Evolutionary conservation across 2,329 filamentous ascomycete genomes (phyloP).

Genomic region (Arthrobotrys conoides): DNA sequence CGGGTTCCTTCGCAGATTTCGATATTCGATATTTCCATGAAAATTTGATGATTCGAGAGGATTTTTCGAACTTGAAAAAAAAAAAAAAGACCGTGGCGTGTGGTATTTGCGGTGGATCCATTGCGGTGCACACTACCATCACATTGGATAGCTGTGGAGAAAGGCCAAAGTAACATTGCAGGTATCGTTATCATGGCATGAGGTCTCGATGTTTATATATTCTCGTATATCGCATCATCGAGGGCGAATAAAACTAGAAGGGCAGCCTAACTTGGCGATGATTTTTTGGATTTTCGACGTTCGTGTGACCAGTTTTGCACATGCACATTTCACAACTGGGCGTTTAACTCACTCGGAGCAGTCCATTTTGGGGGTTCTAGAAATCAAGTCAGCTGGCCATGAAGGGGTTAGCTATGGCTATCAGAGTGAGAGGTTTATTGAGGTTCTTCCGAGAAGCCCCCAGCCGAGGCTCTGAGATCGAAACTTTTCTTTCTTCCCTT

Average conservation of each 20-base stretch:
- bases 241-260: conserved; percentile 22
- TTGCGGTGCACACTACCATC: background rate
- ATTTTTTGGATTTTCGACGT: conserved; percentile 1
- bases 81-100: conserved; percentile 19
- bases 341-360: background rate
- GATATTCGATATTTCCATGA: conserved; percentile 7
- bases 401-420: background rate
- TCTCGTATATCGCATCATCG: conserved; percentile 31
- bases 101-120: conserved; percentile 19
- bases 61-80: background rate
- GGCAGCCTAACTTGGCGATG: conserved; percentile 29
- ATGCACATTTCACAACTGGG: background rate
- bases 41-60: background rate
- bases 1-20: conserved; percentile 13
- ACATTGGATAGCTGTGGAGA: conserved; percentile 10
- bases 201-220: conserved; percentile 25
- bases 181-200: conserved; percentile 22
- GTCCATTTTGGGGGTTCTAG: background rate
- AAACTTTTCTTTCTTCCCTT: background rate
- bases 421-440: background rate
- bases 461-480: background rate
- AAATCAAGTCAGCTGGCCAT: background rate
- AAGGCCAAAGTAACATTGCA: background rate
- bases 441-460: background rate
- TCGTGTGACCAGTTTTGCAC: conserved; percentile 18